These are phyloP conservation scores for Echium plantagineum DNA, from an alignment of 257 asterid species.

Conservation along the genomic window DNA sequence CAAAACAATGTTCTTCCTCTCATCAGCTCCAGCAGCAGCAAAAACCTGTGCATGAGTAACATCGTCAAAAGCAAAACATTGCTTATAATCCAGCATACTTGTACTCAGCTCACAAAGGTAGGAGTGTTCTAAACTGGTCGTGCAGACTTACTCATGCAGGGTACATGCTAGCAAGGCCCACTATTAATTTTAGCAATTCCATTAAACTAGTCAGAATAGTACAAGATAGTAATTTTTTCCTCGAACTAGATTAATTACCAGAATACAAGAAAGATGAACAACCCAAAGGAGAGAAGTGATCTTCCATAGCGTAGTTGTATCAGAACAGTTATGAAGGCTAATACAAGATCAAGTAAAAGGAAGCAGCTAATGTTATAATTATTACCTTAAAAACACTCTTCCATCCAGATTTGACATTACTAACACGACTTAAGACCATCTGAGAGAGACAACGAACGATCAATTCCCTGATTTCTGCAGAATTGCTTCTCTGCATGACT, in stretches of 20 bases:
- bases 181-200: neutral
- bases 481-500: constrained; percentile 88
- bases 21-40: constrained; percentile 96
- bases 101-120: neutral
- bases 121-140: neutral
- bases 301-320: neutral
- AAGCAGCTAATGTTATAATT: constrained; percentile 2
- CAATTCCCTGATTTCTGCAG: constrained; percentile 89
- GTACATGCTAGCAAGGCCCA: neutral
- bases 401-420: constrained; percentile 95
- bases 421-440: constrained; percentile 98
- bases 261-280: neutral
- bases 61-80: neutral
- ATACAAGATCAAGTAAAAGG: neutral
- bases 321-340: no score
- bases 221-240: neutral
- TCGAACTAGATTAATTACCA: neutral
- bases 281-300: neutral
- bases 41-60: constrained; percentile 47
- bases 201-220: neutral
- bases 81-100: neutral
- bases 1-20: constrained; percentile 88
- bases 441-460: constrained; percentile 96
- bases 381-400: constrained; percentile 97
- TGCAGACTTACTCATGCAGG: neutral